Percentiles rank a stretch among this genome's conserved stretches.
Conservation (phyloP, 179 eudicot genomes). For the Spergularia azorica region DNA sequence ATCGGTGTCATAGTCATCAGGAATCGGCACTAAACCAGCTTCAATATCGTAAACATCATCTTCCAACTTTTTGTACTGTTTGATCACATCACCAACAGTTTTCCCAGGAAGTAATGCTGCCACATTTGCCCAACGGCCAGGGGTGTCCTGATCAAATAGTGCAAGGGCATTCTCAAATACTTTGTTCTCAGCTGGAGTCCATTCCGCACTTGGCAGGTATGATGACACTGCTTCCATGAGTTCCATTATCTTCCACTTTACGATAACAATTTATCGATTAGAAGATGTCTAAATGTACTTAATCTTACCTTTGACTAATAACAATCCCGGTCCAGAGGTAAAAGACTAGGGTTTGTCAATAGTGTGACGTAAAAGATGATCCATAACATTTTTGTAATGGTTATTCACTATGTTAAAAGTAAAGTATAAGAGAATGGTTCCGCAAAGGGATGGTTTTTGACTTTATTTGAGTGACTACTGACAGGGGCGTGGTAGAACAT, state of each 20-base stretch:
- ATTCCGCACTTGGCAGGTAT: constrained; percentile 55
- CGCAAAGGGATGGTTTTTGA: constrained; percentile 23
- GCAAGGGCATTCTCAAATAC: constrained; percentile 88
- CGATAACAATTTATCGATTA: neutral
- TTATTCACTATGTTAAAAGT: too few species aligned
- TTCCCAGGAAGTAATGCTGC: constrained; percentile 92
- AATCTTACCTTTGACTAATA: neutral
- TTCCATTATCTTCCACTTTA: constrained; percentile 34
- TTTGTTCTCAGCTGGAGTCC: constrained; percentile 94
- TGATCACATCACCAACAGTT: constrained; percentile 73
- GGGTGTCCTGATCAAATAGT: constrained; percentile 69
- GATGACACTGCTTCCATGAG: constrained; percentile 61
- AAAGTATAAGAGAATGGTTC: too few species aligned
- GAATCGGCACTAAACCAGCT: constrained; percentile 76
- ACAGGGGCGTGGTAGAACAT: constrained; percentile 19
- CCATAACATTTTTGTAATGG: neutral
- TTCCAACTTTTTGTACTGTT: constrained; percentile 80
- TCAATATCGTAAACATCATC: constrained; percentile 89
- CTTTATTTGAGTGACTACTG: constrained; percentile 25
- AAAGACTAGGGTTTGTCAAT: neutral
- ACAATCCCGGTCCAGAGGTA: too few species aligned
- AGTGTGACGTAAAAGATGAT: constrained; percentile 8
- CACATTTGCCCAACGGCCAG: constrained; percentile 86
- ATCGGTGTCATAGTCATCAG: constrained; percentile 47
- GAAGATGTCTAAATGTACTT: constrained; percentile 1